These are phyloP conservation scores for Coprinellus micaceus DNA, from an alignment of 768 basidiomycete genomes.

Conservation along the genomic window DNA sequence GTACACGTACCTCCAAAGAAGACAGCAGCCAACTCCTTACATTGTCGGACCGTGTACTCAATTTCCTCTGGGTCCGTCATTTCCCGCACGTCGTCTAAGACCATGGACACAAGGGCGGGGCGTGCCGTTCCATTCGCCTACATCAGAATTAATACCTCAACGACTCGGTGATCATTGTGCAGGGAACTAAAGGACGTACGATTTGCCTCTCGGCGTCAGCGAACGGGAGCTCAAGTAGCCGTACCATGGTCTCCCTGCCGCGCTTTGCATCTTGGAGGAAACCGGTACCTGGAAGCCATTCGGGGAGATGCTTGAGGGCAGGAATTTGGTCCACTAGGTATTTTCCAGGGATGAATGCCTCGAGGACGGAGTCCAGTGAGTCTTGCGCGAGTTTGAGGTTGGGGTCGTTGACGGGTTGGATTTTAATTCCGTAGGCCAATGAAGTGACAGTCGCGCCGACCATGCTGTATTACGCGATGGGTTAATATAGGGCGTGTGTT, in stretches of 20 bases:
- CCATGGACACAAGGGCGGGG: constrained; percentile 2
- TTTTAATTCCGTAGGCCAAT: constrained; percentile 45
- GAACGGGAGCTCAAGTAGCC: constrained; percentile 37
- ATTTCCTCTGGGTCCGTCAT: neutral
- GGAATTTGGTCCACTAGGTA: constrained; percentile 45
- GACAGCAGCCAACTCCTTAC: neutral
- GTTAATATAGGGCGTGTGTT: too few relatives aligned
- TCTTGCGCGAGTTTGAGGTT: constrained; percentile 39
- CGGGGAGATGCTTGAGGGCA: constrained; percentile 42
- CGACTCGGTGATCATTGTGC: too few relatives aligned
- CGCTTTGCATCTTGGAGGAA: constrained; percentile 49
- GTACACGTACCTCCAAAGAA: neutral
- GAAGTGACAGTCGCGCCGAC: constrained; percentile 38
- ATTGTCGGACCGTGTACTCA: neutral
- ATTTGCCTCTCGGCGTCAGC: constrained; percentile 2
- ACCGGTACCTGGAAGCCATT: constrained; percentile 56
- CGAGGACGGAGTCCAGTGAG: constrained; percentile 29
- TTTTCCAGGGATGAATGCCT: constrained; percentile 36
- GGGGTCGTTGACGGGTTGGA: constrained; percentile 38
- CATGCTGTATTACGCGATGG: constrained; percentile 23
- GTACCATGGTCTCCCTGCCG: constrained; percentile 37
- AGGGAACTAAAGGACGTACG: constrained; percentile 7
- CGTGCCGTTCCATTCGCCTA: neutral
- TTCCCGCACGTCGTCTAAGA: neutral
- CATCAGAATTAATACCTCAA: too few relatives aligned